Base-by-base conservation (phyloP, 495 filamentous ascomycete genomes). In the Evernia prunastri region DNA sequence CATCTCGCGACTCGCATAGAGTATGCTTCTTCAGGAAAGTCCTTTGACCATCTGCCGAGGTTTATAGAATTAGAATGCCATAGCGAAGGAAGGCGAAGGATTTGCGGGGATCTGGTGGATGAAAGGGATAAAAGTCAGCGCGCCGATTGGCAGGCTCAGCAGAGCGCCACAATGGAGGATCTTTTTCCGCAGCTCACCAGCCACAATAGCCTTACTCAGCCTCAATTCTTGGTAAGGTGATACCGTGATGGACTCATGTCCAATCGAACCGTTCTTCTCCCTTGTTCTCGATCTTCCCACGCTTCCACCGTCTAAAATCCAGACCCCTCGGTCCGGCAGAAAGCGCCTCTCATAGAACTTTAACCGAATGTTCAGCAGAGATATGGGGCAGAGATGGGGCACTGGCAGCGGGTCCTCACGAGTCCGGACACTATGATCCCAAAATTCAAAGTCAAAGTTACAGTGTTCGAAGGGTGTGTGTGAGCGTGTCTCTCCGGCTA, bases 401-500 rank as follows among this genome's bases (percentile, higher is more conserved):
- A 18, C 6, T 54, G 51, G 29, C 4, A 31, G 7, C 12, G 36
- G 36, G 12, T 18, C 8, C 10, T 29, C 51, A 54, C 29, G 15
- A 31, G 4, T 33, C 33, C 17, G 15, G 29, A 54, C 27, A 29
- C 51, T 17, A 54, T 23, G 36, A n/a, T n/a, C n/a, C n/a, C 0
- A 45, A 43, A 45, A n/a, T 45, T 45, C 18, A 51, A 51, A 51
- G 10, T 49, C 7, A 49, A 49, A 5, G 4, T 20, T 25, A 27
- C 8, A n/a, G n/a, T 11, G 43, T 53, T 45, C 29, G 36, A 17
- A 27, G 51, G 17, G 29, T 45, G 37, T 27, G 18, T 6, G 47
- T 33, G 61, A 27, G 40, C 20, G 17, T 57, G n/a, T 40, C 53
- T 63, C 51, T 42, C 39, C 61, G 56, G 53, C 25, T 63, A 63